Evolutionary conservation across 2,329 filamentous ascomycete species (phyloP), one percentile per base, ranked within the genome.

Genomic region (Aspergillus sp.): DNA sequence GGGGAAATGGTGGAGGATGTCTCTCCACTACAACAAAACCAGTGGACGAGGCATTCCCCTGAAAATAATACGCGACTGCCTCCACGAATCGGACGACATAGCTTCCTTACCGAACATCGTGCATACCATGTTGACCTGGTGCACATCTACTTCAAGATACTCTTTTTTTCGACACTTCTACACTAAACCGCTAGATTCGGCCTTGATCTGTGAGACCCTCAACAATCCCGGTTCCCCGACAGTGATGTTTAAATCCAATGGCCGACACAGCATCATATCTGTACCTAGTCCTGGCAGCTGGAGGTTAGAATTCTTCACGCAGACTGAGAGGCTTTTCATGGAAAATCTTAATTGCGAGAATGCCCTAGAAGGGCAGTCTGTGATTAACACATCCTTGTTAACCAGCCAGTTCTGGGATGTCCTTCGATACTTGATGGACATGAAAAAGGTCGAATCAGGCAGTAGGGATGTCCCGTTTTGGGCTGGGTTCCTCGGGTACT

Each of bases 401-500:
- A 67, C 70, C 9, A 53, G 62, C 52, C 69, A 72, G 19, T 60
- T 78, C 13, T 77, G 75, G 74, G 71, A 77, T 61, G 61, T 67
- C 12, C 65, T 78, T 13, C 69, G 72, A 19, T 72, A 74, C 53
- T 69, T 81, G 57, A 72, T 81, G 68, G 70, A 76, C n/a, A 70
- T 70, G 66, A 78, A 76, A 53, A 76, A 70, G 55, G 71, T 80
- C 9, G 62, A 65, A 17, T 67, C 66, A 17, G 77, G 77, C 1
- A 70, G 73, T 62, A 41, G 54, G 4, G 63, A 75, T 1, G 69
- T 79, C 19, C 80, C 90, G 0, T 97, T 96, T 72, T 87, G 91
- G 76, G 92, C 91, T 55, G 92, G 92, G 0, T 88, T 96, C 61
- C 86, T 96, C 77, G 92, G 92, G 0, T 96, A 89, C 69, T 84